Evolutionary conservation across 257 asterid species (phyloP), one percentile per base, ranked within the genome.

Genomic region (Jacaranda mimosifolia): DNA sequence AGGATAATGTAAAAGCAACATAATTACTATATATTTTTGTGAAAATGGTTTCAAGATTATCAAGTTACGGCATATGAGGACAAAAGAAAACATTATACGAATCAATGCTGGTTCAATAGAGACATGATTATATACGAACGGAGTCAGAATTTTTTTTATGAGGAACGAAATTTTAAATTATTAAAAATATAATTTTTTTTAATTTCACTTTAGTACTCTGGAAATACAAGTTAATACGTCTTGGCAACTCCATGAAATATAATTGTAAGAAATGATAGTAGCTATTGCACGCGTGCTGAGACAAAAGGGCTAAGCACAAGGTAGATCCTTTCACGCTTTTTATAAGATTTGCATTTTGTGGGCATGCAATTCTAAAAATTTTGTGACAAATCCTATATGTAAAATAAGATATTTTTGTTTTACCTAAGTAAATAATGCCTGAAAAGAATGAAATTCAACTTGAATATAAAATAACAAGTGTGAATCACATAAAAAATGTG

Each of bases 321-420:
- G 78, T 77, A 43, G 81, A 84, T 80, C 53, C 72, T 40, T 71
- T 77, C 70, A 66, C 74, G 64, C 42, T 35, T 79, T 77, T 59
- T 63, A 67, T 65, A 21, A 70, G 79, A 84, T 80, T 63, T 84
- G 81, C 67, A 68, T 53, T 62, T 57, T 18, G 55, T 82, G 68
- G 70, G 76, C 73, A 76, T 67, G 80, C 75, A 74, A 53, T 72
- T 19, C 60, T 21, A 53, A 62, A 65, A 68, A 71, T 76, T 67
- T 80, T 45, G 73, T 72, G 17, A 35, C 17, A 83, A 79, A 83
- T 83, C 76, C 78, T 67, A 56, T 55, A 5, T 42, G 9, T 42
- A 4, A 1, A 42, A 42, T 42, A 42, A 42, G 4, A 42, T 42
- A 42, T 42, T 42, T 42, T 3, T 42, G 46, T 42, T 42, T 42